Evolutionary conservation across 2,329 filamentous ascomycete species (phyloP).

Genomic region (Hypomyces rosellus): DNA sequence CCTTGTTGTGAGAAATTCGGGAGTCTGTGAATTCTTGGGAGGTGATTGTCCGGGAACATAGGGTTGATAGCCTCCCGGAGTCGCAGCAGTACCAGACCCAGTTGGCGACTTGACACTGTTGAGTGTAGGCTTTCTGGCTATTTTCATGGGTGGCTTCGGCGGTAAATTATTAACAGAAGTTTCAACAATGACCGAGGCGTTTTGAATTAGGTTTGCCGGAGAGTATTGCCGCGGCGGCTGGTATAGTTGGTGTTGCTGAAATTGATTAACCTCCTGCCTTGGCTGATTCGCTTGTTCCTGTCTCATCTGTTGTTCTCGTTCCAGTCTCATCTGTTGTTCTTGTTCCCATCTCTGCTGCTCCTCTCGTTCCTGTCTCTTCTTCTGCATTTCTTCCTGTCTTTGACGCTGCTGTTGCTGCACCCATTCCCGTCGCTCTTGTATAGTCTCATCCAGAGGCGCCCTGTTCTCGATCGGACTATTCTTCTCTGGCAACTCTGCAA

Average conservation of each 20-base stretch:
- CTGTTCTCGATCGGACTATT: conserved; percentile 24
- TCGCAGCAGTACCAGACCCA: not conserved
- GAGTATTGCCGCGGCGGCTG: conserved; percentile 3
- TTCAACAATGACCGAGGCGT: too few species aligned
- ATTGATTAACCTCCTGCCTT: not conserved
- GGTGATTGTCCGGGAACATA: conserved; percentile 11
- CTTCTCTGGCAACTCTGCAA: conserved; percentile 35
- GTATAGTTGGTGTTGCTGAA: not conserved
- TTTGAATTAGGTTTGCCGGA: not conserved
- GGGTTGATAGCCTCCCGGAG: conserved; percentile 10
- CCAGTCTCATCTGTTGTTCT: not conserved
- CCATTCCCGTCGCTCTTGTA: conserved; percentile 13
- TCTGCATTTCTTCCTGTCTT: not conserved
- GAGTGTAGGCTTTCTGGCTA: conserved; percentile 14
- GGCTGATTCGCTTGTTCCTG: not conserved
- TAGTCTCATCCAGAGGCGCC: conserved; percentile 13
- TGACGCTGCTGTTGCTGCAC: conserved; percentile 6
- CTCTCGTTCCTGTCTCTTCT: conserved; percentile 1
- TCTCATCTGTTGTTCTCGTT: not conserved
- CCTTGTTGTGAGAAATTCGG: not conserved
- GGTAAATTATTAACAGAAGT: too few species aligned
- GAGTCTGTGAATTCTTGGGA: not conserved
- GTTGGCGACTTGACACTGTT: not conserved
- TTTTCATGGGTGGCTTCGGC: conserved; percentile 7
- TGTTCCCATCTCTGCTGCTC: conserved; percentile 4